Evolutionary conservation across 148 eudicot genomes (phyloP), one percentile per base, ranked within the genome.

Genomic region (Heliosperma pusillum): DNA sequence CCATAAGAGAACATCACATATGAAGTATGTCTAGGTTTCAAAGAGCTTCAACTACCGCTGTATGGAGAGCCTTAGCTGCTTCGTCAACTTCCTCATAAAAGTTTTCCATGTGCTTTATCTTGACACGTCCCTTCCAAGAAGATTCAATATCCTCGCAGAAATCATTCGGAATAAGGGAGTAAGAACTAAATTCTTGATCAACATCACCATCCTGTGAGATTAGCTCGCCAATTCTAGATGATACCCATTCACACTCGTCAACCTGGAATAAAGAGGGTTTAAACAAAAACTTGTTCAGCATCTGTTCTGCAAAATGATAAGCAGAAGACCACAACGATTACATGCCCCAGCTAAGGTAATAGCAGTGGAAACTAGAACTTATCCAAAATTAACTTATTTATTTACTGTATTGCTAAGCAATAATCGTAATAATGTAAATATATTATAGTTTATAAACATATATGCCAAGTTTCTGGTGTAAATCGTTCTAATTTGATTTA

Each of bases 41-140:
- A 57, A 71, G 40, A 59, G 36, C 29, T 66, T 83, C 74, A 79
- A 92, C 74, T 88, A 95, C 99, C 86, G 96, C 94, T 62, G 71
- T 66, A 79, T 90, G 81, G 73, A 95, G 86, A 57, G 77, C 89
- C 78, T 80, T 79, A 27, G 94, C 92, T 71, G 99, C 97, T 74
- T 86, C 82, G 74, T 92, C 94, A 80, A 95, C 97, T 82, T 87
- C 93, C 72, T 75, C 86, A 82, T 80, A 90, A 26, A 79, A 85
- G 80, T 79, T 89, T 63, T 84, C 86, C 86, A 95, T 80, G 80
- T 95, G 99, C 77, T 88, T 84, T 84, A 87, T 92, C 81, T 84
- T 90, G 29, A 95, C 90, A 72, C 99, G 97, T 60, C 96, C 92
- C 84, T 90, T 95, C 97, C 97, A 95, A 55, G 92, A 77, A n/a